These are phyloP conservation scores for Taphrina populina DNA, from an alignment of 1,139 yeast species.

Conservation along the genomic window DNA sequence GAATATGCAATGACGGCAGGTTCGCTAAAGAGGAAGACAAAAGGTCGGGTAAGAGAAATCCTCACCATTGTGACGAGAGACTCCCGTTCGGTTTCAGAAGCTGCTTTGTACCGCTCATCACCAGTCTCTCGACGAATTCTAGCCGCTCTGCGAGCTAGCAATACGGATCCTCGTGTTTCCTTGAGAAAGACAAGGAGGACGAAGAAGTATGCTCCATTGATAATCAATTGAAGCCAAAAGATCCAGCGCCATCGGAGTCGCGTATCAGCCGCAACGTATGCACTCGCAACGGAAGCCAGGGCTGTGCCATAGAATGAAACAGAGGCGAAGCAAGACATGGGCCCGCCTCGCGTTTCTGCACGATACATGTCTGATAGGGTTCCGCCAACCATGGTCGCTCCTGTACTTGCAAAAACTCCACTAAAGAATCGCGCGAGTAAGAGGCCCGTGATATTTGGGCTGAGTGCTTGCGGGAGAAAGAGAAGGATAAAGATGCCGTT, in stretches of 20 bases:
- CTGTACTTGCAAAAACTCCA: slow-evolving; percentile 80
- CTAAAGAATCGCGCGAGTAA: slow-evolving; percentile 58
- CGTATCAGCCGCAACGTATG: slow-evolving; percentile 54
- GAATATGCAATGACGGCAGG: slow-evolving; percentile 38
- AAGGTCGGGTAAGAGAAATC: slow-evolving; percentile 29
- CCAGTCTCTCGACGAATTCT: slow-evolving; percentile 46
- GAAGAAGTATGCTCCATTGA: slow-evolving; percentile 53
- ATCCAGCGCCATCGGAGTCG: slow-evolving; percentile 68
- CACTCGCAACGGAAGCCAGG: slow-evolving; percentile 60
- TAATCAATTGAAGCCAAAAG: slow-evolving; percentile 56
- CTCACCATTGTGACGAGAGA: slow-evolving; percentile 14
- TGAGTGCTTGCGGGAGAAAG: slow-evolving; percentile 59
- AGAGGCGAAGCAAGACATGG: slow-evolving; percentile 59
- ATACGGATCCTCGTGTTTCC: slow-evolving; percentile 61
- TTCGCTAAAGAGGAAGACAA: slow-evolving; percentile 22
- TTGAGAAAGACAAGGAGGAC: slow-evolving; percentile 51
- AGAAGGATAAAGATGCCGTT: slow-evolving; percentile 56
- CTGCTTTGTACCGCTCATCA: slow-evolving; percentile 32
- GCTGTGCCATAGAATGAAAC: slow-evolving; percentile 65
- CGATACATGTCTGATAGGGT: slow-evolving; percentile 72
- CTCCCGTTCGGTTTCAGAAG: slow-evolving; percentile 31
- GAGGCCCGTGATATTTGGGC: slow-evolving; percentile 56
- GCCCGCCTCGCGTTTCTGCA: slow-evolving; percentile 60
- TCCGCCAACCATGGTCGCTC: slow-evolving; percentile 85
- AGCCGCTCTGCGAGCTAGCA: slow-evolving; percentile 60